Evolutionary conservation across 768 basidiomycete genomes (phyloP).

Genomic region (Tulasnella sp.): DNA sequence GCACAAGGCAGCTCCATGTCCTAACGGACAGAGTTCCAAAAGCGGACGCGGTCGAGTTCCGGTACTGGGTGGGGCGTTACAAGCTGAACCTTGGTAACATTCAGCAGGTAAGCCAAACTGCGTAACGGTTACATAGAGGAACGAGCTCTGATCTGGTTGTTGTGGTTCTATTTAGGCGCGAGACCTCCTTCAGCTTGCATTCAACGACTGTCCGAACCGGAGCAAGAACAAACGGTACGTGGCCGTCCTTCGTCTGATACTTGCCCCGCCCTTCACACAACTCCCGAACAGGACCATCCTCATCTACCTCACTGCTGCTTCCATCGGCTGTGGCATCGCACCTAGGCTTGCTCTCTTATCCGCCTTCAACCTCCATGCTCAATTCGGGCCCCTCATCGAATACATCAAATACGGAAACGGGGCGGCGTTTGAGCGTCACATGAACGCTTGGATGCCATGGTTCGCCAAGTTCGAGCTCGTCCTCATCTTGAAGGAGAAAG

Average conservation of each 20-base stretch:
- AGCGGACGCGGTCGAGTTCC: slow-evolving; percentile 32
- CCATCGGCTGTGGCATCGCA: slow-evolving; percentile 16
- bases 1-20: background rate
- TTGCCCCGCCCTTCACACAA: background rate
- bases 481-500: slow-evolving; percentile 25
- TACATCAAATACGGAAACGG: slow-evolving; percentile 3
- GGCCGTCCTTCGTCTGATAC: background rate
- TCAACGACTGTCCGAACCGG: slow-evolving; percentile 24
- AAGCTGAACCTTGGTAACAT: slow-evolving; percentile 8
- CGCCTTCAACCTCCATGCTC: slow-evolving; percentile 18
- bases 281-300: slow-evolving; percentile 19
- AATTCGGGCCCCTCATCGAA: slow-evolving; percentile 25
- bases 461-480: slow-evolving; percentile 30
- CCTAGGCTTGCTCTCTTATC: slow-evolving; percentile 15
- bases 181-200: slow-evolving; percentile 26
- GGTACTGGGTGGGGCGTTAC: slow-evolving; percentile 31
- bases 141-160: background rate
- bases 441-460: slow-evolving; percentile 33
- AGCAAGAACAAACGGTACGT: slow-evolving; percentile 29
- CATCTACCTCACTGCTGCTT: slow-evolving; percentile 29
- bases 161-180: background rate
- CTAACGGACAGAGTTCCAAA: slow-evolving; percentile 21
- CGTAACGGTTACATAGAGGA: background rate
- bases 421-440: slow-evolving; percentile 12
- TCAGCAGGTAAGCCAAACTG: slow-evolving; percentile 12